Percentiles rank a stretch among this genome's conserved stretches.
phyloP scores from a whole-genome alignment of 2,329 filamentous ascomycete genomes.

The Aspergillus sp. region DNA sequence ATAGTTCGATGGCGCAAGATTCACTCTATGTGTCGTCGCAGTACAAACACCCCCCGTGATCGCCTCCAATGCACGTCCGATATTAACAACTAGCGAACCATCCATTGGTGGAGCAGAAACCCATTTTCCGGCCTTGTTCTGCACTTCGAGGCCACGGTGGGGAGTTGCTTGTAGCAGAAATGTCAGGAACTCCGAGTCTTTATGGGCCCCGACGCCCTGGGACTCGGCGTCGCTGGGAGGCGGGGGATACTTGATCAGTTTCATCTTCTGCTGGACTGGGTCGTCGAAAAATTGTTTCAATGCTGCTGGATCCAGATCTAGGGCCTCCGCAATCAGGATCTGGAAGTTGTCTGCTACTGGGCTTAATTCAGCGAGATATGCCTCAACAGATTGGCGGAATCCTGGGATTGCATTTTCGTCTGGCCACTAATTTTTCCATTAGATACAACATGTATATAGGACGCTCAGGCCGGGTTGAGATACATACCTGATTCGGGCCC shows the following conservation, averaged over 20 bases:
- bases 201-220: constrained; percentile 48
- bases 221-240: constrained; percentile 29
- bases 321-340: constrained; percentile 33
- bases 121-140: constrained; percentile 50
- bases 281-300: constrained; percentile 35
- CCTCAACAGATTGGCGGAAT: constrained; percentile 31
- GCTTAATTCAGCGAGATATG: constrained; percentile 29
- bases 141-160: constrained; percentile 49
- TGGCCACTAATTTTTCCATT: constrained; percentile 29
- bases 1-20: constrained; percentile 28
- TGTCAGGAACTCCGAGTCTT: constrained; percentile 52
- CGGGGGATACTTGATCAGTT: constrained; percentile 47
- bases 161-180: constrained; percentile 48
- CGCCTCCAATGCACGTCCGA: constrained; percentile 41
- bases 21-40: constrained; percentile 39
- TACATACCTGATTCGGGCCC: constrained; percentile 36
- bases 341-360: constrained; percentile 28
- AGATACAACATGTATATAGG: not conserved
- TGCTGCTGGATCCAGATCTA: constrained; percentile 29
- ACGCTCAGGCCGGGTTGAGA: not conserved
- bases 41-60: constrained; percentile 37
- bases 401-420: constrained; percentile 31
- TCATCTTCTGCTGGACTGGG: constrained; percentile 37
- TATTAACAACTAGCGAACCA: constrained; percentile 51
- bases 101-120: constrained; percentile 46